Base-by-base conservation (phyloP, 2,329 filamentous ascomycete species). In the Trichophyton mentagrophytes region DNA sequence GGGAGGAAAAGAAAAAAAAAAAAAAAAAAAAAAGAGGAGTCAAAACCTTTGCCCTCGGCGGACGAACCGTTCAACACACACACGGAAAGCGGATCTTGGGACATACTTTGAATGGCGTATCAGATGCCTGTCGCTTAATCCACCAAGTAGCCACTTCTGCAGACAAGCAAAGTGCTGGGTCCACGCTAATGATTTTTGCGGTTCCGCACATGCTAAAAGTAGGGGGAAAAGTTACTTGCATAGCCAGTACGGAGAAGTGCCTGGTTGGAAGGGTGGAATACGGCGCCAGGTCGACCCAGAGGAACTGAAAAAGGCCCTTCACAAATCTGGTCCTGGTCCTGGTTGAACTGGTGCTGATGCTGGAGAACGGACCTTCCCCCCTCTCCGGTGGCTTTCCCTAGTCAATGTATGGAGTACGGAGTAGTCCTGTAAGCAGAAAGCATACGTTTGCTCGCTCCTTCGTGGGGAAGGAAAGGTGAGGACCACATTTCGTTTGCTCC, bases 71-170 rank as follows among this genome's bases (percentile, higher is more conserved):
- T 47, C n/a, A 22, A 25, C 15, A 25, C 15, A 25, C 25, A 30
- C 20, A 51, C 20, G 22, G 46, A 51, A 27, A 51, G 46, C 46
- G 46, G 46, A 51, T 25, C 46, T 51, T 51, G 46, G 46, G 20
- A 27, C 46, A 36, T n/a, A 30, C 30, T 27, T 17, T n/a, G 15
- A 27, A 27, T 27, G 17, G 27, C 51, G 51, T 55, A 55, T 55
- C 51, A 55, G 27, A 38, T 27, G 51, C 13, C 51, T 55, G 51
- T 55, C 51, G 51, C 51, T 55, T 55, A 55, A 55, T 36, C 51
- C 51, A 55, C 51, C 51, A 17, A 55, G 51, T 55, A 36, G 51
- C 27, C 51, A 55, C 51, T 51, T 27, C 46, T 51, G 46, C 22
- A 51, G 46, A 51, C 46, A 51, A 51, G 46, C 46, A 51, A 38